Evolutionary conservation across 768 basidiomycete genomes (phyloP).

Genomic region (Termitomyces bulborhizus): DNA sequence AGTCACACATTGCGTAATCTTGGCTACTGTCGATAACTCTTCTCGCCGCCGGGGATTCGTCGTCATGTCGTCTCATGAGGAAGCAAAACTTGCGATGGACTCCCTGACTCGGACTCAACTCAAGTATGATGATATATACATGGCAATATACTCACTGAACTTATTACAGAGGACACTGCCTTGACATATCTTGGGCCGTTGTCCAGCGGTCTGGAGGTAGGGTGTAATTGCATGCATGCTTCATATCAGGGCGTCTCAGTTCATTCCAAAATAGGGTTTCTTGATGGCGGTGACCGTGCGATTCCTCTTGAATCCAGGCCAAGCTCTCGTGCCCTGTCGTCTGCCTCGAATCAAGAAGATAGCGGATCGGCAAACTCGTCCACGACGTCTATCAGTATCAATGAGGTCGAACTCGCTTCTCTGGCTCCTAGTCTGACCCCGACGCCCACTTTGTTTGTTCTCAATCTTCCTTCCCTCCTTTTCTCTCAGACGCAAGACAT

Average conservation of each 20-base stretch:
- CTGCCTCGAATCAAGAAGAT: slow-evolving; percentile 15
- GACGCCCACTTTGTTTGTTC: slow-evolving; percentile 51
- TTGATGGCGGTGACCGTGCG: slow-evolving; percentile 77
- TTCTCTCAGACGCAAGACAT: slow-evolving; percentile 65
- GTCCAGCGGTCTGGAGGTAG: slow-evolving; percentile 80
- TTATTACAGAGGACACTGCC: slow-evolving; percentile 53
- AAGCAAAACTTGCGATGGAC: slow-evolving; percentile 66
- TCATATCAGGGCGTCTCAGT: not conserved
- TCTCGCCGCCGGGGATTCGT: slow-evolving; percentile 80
- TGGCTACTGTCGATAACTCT: slow-evolving; percentile 79
- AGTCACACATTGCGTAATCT: slow-evolving; percentile 72
- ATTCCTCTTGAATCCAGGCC: slow-evolving; percentile 49
- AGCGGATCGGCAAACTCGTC: slow-evolving; percentile 25
- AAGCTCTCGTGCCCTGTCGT: slow-evolving; percentile 17
- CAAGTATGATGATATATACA: slow-evolving; percentile 37
- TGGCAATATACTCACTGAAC: not conserved
- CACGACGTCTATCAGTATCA: slow-evolving; percentile 26
- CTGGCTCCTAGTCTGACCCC: slow-evolving; percentile 31
- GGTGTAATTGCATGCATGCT: not conserved
- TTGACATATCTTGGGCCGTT: slow-evolving; percentile 85
- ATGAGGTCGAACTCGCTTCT: slow-evolving; percentile 23
- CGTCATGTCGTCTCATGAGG: slow-evolving; percentile 70
- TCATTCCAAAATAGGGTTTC: slow-evolving; percentile 44
- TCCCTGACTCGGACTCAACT: slow-evolving; percentile 61
- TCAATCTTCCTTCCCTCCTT: slow-evolving; percentile 57